phyloP scores from a whole-genome alignment of 1,284 basidiomycete species.

The Sphagnurus paluster region DNA sequence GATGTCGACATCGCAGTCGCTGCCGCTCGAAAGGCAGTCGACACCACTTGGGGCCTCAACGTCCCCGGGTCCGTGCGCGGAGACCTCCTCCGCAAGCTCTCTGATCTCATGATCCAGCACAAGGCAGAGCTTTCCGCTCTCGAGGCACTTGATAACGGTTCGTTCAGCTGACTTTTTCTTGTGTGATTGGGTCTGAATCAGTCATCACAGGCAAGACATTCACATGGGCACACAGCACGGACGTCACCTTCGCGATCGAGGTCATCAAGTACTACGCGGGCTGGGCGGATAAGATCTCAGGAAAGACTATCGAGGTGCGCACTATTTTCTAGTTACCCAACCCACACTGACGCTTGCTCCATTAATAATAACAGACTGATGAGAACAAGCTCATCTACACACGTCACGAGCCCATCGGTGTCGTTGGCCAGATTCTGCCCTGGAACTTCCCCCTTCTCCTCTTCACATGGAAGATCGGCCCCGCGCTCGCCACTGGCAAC shows the following conservation, averaged over 20 bases:
- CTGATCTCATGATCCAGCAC: slow-evolving; percentile 72
- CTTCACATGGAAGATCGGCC: slow-evolving; percentile 82
- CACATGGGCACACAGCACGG: slow-evolving; percentile 68
- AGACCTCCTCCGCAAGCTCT: slow-evolving; percentile 69
- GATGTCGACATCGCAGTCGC: slow-evolving; percentile 80
- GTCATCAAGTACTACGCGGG: slow-evolving; percentile 76
- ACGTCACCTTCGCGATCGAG: slow-evolving; percentile 69
- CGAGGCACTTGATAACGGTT: slow-evolving; percentile 78
- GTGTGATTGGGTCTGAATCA: neutral
- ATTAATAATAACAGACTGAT: slow-evolving; percentile 51
- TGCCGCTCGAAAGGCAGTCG: slow-evolving; percentile 77
- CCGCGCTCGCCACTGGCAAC: slow-evolving; percentile 86
- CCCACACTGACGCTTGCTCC: neutral
- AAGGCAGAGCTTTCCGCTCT: slow-evolving; percentile 74
- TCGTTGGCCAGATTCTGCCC: slow-evolving; percentile 72
- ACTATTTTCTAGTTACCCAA: neutral
- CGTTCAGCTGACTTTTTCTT: slow-evolving; percentile 7
- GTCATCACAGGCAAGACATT: slow-evolving; percentile 67
- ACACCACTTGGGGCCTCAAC: slow-evolving; percentile 74
- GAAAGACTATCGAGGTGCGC: slow-evolving; percentile 71
- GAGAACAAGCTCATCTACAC: slow-evolving; percentile 78
- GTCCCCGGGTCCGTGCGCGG: slow-evolving; percentile 63
- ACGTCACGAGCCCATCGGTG: slow-evolving; percentile 92
- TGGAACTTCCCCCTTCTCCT: slow-evolving; percentile 70
- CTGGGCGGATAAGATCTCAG: slow-evolving; percentile 87